Base-by-base conservation (phyloP, 306 rosid genomes). In the Cucumis melo region DNA sequence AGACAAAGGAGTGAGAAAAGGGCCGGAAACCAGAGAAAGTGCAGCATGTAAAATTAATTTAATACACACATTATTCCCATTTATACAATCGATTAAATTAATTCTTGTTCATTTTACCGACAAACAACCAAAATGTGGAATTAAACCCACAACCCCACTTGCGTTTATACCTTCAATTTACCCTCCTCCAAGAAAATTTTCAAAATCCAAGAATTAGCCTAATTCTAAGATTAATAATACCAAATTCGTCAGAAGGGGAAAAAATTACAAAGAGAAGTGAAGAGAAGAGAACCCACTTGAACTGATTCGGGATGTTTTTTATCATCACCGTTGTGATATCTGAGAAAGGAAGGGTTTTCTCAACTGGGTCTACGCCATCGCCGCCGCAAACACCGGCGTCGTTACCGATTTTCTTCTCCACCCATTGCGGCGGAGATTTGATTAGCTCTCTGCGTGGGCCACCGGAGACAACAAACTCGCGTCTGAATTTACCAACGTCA, bases 231-330 rank as follows among this genome's bases (percentile, higher is more conserved):
- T 60, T 27, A 6, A 5, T 50, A 24, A 24, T 16, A 48, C 1
- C 15, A 8, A 72, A 3, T 32, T 16, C 14, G 2, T 36, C 0
- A 0, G 5, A 59, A 27, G 8, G 8, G 0, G 44, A 5, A 4
- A 27, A 24, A 23, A n/a, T 32, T 2, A 32, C 16, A 46, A 12
- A 46, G 17, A 46, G 17, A 58, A 51, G 24, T 14, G 8, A 32
- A 10, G 29, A 53, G 10, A 58, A 10, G 29, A 53, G 10, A 58
- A 10, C 56, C 5, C 16, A 84, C 87, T 58, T 64, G 38, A 81
- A 59, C 27, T 81, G 85, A 29, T 82, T 79, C 0, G 87, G 87
- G 5, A 85, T 79, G 59, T 82, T 77, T 65, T 72, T 85, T 0
- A 85, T 66, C 87, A 84, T 84, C 12, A 82, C 20, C 0, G 83